Conservation (phyloP, 257 asterid species). For the Solanum commersonii region DNA sequence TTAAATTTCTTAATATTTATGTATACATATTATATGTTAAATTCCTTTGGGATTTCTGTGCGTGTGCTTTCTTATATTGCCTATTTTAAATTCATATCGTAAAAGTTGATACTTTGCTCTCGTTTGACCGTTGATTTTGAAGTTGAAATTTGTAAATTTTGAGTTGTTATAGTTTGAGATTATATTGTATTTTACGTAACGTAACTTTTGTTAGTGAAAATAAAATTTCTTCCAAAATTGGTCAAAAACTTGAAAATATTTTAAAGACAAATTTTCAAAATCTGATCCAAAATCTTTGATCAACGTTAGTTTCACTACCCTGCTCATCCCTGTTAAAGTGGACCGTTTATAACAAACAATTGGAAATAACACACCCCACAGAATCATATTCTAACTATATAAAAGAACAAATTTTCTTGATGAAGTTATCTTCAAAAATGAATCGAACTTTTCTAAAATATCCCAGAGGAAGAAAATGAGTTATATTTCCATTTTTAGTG, state of each 20-base stretch:
- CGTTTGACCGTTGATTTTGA: too few relatives aligned
- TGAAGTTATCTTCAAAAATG: neutral
- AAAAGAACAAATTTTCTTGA: neutral
- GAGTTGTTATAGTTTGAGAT: too few relatives aligned
- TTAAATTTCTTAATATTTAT: too few relatives aligned
- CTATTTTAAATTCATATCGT: neutral
- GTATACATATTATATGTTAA: too few relatives aligned
- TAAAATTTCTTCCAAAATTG: neutral
- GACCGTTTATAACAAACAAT: neutral
- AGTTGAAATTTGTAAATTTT: too few relatives aligned
- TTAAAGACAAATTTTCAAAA: too few relatives aligned
- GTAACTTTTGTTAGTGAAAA: neutral
- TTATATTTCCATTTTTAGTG: neutral
- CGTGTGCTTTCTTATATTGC: neutral
- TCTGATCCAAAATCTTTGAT: too few relatives aligned
- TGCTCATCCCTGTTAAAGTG: neutral
- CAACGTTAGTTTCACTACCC: neutral
- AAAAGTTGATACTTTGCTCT: too few relatives aligned
- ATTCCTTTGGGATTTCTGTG: neutral
- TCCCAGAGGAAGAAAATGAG: neutral
- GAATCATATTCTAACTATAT: neutral
- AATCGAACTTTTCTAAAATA: neutral
- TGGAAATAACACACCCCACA: neutral
- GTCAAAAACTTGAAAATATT: too few relatives aligned
- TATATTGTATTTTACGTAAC: neutral